Evolutionary conservation across 1,284 basidiomycete genomes (phyloP).

Genomic region (Ganoderma boninense): DNA sequence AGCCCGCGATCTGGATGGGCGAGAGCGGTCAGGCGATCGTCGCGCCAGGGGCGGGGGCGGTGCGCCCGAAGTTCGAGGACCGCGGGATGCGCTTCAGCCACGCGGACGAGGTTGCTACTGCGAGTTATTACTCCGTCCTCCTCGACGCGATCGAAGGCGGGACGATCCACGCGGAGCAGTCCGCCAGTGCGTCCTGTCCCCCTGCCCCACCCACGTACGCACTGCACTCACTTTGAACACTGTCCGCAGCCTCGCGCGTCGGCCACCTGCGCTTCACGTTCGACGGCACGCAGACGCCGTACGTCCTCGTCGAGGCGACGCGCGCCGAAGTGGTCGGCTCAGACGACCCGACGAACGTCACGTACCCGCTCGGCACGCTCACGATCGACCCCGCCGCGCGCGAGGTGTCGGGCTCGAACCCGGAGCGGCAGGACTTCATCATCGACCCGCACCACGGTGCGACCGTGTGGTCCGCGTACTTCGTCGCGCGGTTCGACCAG

Average conservation of each 20-base stretch:
- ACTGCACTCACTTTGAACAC: too few species aligned
- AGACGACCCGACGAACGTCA: constrained; percentile 64
- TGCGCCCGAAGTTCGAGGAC: constrained; percentile 64
- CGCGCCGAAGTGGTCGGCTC: constrained; percentile 70
- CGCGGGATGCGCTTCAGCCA: constrained; percentile 69
- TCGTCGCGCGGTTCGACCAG: constrained; percentile 75
- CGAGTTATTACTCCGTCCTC: constrained; percentile 74
- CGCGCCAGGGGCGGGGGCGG: constrained; percentile 63
- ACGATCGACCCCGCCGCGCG: constrained; percentile 52
- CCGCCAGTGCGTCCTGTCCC: constrained; percentile 62
- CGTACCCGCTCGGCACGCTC: constrained; percentile 68
- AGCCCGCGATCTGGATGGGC: constrained; percentile 93
- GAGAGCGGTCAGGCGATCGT: constrained; percentile 77
- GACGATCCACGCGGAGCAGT: constrained; percentile 68
- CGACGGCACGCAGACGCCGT: constrained; percentile 54
- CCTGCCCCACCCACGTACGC: background rate
- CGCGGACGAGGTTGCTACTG: constrained; percentile 66
- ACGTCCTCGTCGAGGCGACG: constrained; percentile 77
- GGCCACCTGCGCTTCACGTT: constrained; percentile 84
- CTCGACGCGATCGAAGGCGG: constrained; percentile 61
- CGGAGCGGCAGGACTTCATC: constrained; percentile 81
- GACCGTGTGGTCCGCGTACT: constrained; percentile 68
- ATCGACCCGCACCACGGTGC: constrained; percentile 66
- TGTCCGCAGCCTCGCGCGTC: constrained; percentile 71
- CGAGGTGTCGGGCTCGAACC: constrained; percentile 76